Evolutionary conservation across 495 filamentous ascomycete species (phyloP), one percentile per base, ranked within the genome.

Genomic region (Glutinoglossum americanum): DNA sequence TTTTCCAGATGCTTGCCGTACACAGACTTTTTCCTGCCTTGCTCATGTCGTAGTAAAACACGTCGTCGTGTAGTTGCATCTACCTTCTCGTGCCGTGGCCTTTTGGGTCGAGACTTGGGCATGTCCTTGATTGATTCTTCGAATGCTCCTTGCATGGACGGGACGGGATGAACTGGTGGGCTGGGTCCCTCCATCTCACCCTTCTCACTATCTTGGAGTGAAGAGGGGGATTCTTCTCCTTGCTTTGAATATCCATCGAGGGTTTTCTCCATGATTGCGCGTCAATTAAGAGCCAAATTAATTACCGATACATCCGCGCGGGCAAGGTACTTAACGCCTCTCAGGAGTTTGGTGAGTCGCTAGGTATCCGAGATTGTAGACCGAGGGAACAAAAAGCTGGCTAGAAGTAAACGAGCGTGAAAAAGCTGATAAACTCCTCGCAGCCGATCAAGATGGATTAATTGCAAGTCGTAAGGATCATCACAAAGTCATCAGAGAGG

Each of bases 101-200:
- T 66, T 26, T 54, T 41, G 23, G 74, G 72, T 25, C 66, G 61
- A 5, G 68, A 60, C 27, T 65, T 70, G 17, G 68, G 69, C 21
- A 83, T 80, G 63, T 94, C 89, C 27, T 77, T 61, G 56, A 98
- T 83, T 1, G 89, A 95, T 69, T 98, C 92, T 64, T 90, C 84
- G 64, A 97, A 96, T 51, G 92, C 86, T 53, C 79, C 85, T 64
- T 96, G 92, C 75, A 98, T 84, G 54, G 79, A 78, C 17, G 80
- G 69, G 57, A 98, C 84, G 1, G 92, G 92, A 68, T 94, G 87
- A 19, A 72, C 66, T 9, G 85, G 84, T 5, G 25, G 8, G 23
- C 7, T 30, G 26, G 25, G 26, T 30, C 1, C 30, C 23, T 53
- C 26, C 15, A 32, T 4, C 23, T 53, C 49, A 17, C 49, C 49